A percentile compares a stretch with the other conserved stretches of the same genome.
Conservation (phyloP, 2,329 filamentous ascomycete genomes). For the Alternaria atra region DNA sequence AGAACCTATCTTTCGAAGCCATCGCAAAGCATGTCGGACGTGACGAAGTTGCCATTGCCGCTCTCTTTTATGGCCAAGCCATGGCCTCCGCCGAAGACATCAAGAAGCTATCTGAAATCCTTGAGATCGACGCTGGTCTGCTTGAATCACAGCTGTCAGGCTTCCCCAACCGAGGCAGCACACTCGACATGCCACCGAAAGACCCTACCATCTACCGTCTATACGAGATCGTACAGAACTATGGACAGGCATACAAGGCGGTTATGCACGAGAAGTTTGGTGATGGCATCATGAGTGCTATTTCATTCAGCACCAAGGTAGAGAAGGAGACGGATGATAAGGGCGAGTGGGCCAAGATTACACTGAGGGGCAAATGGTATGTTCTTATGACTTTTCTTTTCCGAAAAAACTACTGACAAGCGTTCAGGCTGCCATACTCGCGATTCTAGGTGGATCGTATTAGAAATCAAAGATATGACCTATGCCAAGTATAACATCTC, state of each 20-base stretch:
- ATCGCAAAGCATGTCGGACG: slow-evolving; percentile 79
- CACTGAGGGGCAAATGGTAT: slow-evolving; percentile 83
- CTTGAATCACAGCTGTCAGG: slow-evolving; percentile 72
- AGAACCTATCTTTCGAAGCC: slow-evolving; percentile 79
- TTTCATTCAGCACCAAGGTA: slow-evolving; percentile 87
- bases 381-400: background rate
- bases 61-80: slow-evolving; percentile 89
- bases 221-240: slow-evolving; percentile 96
- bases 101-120: slow-evolving; percentile 70
- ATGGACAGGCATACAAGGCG: slow-evolving; percentile 95
- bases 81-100: slow-evolving; percentile 76
- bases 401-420: slow-evolving; percentile 18
- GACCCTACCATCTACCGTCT: slow-evolving; percentile 90
- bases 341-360: slow-evolving; percentile 87
- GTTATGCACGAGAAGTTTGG: slow-evolving; percentile 88
- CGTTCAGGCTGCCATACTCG: slow-evolving; percentile 58
- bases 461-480: background rate
- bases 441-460: slow-evolving; percentile 52
- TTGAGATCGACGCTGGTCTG: slow-evolving; percentile 66
- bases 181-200: slow-evolving; percentile 82
- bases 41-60: slow-evolving; percentile 84
- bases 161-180: slow-evolving; percentile 81
- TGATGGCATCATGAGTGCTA: slow-evolving; percentile 93
- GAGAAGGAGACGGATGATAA: slow-evolving; percentile 92
- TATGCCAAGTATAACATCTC: background rate